Evolutionary conservation across 805 yeast genomes (phyloP).

Genomic region (Kazachstania kunashirensis): DNA sequence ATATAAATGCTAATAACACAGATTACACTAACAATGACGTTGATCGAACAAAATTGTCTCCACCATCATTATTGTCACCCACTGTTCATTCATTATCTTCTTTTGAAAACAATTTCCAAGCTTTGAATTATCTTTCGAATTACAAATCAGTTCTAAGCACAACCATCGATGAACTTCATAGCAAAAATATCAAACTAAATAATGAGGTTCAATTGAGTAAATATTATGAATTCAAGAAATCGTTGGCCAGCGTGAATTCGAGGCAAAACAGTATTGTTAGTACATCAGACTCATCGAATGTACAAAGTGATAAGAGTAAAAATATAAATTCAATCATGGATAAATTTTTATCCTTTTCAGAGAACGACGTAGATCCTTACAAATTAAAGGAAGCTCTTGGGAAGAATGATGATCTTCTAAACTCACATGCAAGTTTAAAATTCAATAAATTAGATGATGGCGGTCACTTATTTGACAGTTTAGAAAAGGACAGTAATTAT

Average conservation of each 20-base stretch:
- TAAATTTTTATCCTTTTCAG: conserved; percentile 10
- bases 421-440: neutral
- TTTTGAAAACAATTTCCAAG: neutral
- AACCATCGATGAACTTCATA: conserved; percentile 1
- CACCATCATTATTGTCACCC: too few species aligned
- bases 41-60: too few species aligned
- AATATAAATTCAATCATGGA: conserved; percentile 9
- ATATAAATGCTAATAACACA: too few species aligned
- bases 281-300: conserved; percentile 11
- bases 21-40: too few species aligned
- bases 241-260: conserved; percentile 6
- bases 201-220: conserved; percentile 3
- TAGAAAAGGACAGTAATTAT: neutral
- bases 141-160: conserved; percentile 3
- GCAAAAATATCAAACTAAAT: conserved; percentile 1
- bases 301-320: conserved; percentile 11
- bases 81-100: too few species aligned
- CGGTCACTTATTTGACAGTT: neutral
- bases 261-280: conserved; percentile 17
- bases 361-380: conserved; percentile 12
- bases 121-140: conserved; percentile 4
- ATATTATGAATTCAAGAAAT: conserved; percentile 9
- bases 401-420: neutral
- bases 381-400: conserved; percentile 2
- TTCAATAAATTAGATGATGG: neutral